Base-by-base conservation (phyloP, 2,329 filamentous ascomycete genomes). In the Beauveria australis region DNA sequence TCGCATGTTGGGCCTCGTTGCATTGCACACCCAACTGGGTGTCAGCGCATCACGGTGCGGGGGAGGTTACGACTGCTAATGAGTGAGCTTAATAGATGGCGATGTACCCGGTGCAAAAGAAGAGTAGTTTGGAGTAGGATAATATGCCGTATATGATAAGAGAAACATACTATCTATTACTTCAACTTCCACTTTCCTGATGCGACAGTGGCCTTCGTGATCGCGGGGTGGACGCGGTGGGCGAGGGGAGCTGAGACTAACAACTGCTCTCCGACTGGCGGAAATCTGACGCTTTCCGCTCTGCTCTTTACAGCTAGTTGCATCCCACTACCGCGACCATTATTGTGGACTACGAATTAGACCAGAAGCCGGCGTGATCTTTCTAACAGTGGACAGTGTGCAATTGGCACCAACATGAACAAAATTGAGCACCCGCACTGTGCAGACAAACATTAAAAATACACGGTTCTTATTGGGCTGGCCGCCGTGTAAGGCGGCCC, bases 31-130 rank as follows among this genome's bases (percentile, higher is more conserved):
- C 22, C 14, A 46, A 43, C 18, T 24, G 24, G 37, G 37, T 59
- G 26, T 52, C 48, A 53, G 30, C 57, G 41, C 41, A 47, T 40
- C 19, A 24, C 26, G n/a, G 33, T 33, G 16, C 12, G 48, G 33
- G 48, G n/a, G 24, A 22, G 24, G 19, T 53, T 30, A 40, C n/a
- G 37, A 51, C 40, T 57, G 30, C 54, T 33, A 40, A 47, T 43
- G 49, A n/a, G 48, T 54, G 43, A 47, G 19, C 51, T 54, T 60
- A 41, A 60, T 54, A 54, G 51, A 60, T 49, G 41, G 58, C 14
- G 18, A 54, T 30, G 43, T 22, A 22, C 54, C 22, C 28, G 51
- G 58, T 51, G 58, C 58, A 49, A 49, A 41, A 30, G 18, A 54
- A 33, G 6, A 43, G 44, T 44, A 22, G 30, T 41, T 19, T 24